Base-by-base conservation (phyloP, 2,329 filamentous ascomycete genomes). In the Fusarium incarnatum region DNA sequence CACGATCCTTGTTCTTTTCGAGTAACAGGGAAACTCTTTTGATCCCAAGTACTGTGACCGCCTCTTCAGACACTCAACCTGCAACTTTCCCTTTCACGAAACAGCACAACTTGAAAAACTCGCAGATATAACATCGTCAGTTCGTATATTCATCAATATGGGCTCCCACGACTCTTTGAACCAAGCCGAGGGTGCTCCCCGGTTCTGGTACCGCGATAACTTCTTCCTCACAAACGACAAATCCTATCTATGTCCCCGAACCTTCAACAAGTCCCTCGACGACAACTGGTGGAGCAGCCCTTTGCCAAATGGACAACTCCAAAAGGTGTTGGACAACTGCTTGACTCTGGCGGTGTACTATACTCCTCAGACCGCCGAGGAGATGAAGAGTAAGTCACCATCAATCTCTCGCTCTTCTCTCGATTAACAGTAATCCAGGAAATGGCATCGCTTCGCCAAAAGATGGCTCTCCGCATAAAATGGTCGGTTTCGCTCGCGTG, bases 221-320 rank as follows among this genome's bases (percentile, higher is more conserved):
- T 91, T 88, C 77, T 79, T 89, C 70, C 81, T 91, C 77, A 91
- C 89, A 28, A 91, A 88, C 40, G 85, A 91, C 74, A 84, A 84
- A 30, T 75, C 79, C 12, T 84, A 87, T 55, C 78, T 92, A 63
- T 84, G 89, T 55, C 79, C 86, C 25, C 77, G 82, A 37, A 83
- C 83, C 34, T 80, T 91, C 71, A 88, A 88, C 72, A 79, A 81
- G 8, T 87, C 86, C 23, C 86, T 91, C 68, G 82, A 76, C 18
- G 87, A 89, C 40, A 77, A 86, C 75, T 90, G 89, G 82, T 91
- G 90, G 88, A 85, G 87, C 23, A 83, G 83, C 46, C 77, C 84
- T 5, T 77, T 89, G 8, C 83, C 87, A 3, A 80, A 84, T 20
- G 77, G 80, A 0, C 77, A 81, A 27, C 79, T 90, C 60, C 80